Conservation (phyloP, 257 asterid species). For the Perilla frutescens region DNA sequence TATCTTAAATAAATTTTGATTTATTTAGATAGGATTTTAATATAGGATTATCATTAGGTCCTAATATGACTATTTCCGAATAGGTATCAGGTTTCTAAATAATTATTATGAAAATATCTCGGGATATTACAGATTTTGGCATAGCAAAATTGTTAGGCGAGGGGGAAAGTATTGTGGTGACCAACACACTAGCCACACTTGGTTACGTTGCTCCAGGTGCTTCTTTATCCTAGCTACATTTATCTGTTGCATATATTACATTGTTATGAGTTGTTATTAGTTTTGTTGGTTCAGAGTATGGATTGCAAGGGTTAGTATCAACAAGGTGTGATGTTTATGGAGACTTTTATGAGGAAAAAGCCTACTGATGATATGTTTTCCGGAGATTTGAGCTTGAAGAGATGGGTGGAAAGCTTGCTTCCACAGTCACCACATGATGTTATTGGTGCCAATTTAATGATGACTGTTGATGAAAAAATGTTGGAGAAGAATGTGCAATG, state of each 20-base stretch:
- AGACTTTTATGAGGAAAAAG: conserved; percentile 35
- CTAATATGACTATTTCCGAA: too few relatives aligned
- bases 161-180: conserved; percentile 10
- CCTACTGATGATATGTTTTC: conserved; percentile 35
- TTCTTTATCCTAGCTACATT: not conserved
- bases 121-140: conserved; percentile 9
- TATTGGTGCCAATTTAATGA: conserved; percentile 31
- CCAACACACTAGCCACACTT: conserved; percentile 26
- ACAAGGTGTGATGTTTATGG: conserved; percentile 36
- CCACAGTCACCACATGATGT: conserved; percentile 8
- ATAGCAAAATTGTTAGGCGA: conserved; percentile 25
- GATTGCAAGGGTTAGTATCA: conserved; percentile 33
- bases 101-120: too few relatives aligned
- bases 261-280: not conserved
- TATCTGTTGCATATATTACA: not conserved
- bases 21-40: too few relatives aligned
- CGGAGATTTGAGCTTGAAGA: conserved; percentile 34
- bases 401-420: conserved; percentile 33
- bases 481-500: not conserved
- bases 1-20: too few relatives aligned
- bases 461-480: not conserved
- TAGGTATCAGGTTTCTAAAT: too few relatives aligned
- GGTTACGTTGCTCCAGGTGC: conserved; percentile 37
- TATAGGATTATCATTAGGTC: too few relatives aligned
- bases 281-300: conserved; percentile 1